Percentiles rank a stretch among this genome's conserved stretches.
These are phyloP conservation scores for Hypoxylon fuscum DNA, from an alignment of 495 filamentous ascomycete genomes.

Conservation along the genomic window DNA sequence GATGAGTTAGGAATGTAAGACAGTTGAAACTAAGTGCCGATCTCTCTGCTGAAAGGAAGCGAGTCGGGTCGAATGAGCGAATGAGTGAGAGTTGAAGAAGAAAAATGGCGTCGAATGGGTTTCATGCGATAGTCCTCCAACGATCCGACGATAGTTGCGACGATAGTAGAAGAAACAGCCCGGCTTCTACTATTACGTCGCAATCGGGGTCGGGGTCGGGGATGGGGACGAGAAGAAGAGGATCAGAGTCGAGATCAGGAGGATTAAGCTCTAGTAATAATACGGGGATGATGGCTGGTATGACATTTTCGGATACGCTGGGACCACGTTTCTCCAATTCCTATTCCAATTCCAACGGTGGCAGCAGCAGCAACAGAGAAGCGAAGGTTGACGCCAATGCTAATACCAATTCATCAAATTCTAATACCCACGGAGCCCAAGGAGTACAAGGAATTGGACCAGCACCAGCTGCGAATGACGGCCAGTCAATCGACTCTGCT, in stretches of 20 bases:
- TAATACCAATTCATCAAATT: conserved; percentile 17
- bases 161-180: conserved; percentile 32
- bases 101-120: conserved; percentile 53
- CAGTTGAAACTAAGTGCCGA: conserved; percentile 17
- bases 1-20: conserved; percentile 37
- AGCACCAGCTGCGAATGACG: conserved; percentile 17
- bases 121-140: conserved; percentile 58
- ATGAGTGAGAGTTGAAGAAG: conserved; percentile 21
- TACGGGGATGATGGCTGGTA: conserved; percentile 23
- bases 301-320: conserved; percentile 39
- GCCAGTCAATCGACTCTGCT: conserved; percentile 6
- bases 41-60: conserved; percentile 17
- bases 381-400: too few relatives aligned
- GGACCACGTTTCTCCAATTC: conserved; percentile 44
- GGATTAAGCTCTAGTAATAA: conserved; percentile 21
- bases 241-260: conserved; percentile 28
- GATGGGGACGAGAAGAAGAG: conserved; percentile 6
- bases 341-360: conserved; percentile 32
- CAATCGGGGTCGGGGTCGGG: neutral
- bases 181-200: neutral
- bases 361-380: neutral
- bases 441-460: conserved; percentile 23
- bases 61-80: neutral
- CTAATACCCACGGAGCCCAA: conserved; percentile 22
- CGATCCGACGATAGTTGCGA: conserved; percentile 52